Base-by-base conservation (phyloP, 805 yeast genomes). In the Candida cerambycidarum region DNA sequence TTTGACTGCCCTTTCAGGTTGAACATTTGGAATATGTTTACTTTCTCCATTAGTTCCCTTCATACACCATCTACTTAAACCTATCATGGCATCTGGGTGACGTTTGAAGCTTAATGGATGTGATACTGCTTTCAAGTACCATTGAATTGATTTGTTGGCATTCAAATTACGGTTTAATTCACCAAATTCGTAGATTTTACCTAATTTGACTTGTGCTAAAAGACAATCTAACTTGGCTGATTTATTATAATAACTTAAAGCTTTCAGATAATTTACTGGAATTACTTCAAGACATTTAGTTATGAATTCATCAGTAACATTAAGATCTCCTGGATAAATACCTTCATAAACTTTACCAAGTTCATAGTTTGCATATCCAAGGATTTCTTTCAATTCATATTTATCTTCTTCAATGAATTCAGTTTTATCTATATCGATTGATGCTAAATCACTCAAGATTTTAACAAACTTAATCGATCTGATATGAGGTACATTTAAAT, bases 51-150 rank as follows among this genome's bases (percentile, higher is more conserved):
- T 51, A 10, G 63, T 53, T 13, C 74, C 75, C 32, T 46, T 50
- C 44, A 69, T 49, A 39, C 56, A 59, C 76, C 76, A 71, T 41
- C 75, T 57, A 29, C 66, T 56, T 46, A 71, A 60, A 0, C 76
- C 76, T 39, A 69, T 51, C 72, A 70, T 68, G 6, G 76, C 75
- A 39, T 70, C 75, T 0, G 74, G 72, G 45, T 67, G 72, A 42
- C 73, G 58, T 43, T 57, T 61, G 55, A 62, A 67, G 12, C 61
- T 56, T 18, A 70, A 52, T 15, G 73, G 71, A 12, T 71, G 65
- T 12, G 65, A 57, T 2, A 68, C 58, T 1, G 75, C 74, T 53
- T 63, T 67, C 50, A 67, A 54, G 46, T 60, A 71, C 76, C 76
- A 71, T 44, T 68, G 75, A 33, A 71, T 63, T 14, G 75, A 69